These are phyloP conservation scores for Salix brachista DNA, from an alignment of 345 rosid genomes.

Conservation along the genomic window DNA sequence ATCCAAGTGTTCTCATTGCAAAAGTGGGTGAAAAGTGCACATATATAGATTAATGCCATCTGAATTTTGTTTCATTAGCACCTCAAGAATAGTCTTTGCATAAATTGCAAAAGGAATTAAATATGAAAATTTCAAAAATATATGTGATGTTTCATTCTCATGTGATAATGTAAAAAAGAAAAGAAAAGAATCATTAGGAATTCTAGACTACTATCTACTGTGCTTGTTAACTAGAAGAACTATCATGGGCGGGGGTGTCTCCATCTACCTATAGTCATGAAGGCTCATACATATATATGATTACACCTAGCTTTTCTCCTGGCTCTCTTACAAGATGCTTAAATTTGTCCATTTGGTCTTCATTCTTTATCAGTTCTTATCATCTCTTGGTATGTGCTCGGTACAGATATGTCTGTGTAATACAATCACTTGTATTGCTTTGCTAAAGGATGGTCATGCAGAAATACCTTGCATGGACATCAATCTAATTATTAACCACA, in stretches of 20 bases:
- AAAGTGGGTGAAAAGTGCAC: background rate
- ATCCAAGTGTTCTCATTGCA: background rate
- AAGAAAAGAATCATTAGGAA: background rate
- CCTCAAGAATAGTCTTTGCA: background rate
- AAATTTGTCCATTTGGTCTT: background rate
- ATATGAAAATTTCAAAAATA: constrained; percentile 2
- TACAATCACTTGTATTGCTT: background rate
- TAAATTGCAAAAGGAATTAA: background rate
- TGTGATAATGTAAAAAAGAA: background rate
- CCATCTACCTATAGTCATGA: background rate
- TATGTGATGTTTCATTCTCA: background rate
- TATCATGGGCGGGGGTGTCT: background rate
- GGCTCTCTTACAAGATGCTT: background rate
- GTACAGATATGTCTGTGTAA: background rate
- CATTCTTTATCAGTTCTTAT: background rate
- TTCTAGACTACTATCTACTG: background rate
- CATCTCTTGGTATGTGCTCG: background rate
- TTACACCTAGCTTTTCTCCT: background rate
- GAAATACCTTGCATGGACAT: background rate
- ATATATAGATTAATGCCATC: background rate
- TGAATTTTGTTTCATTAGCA: background rate
- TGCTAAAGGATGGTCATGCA: background rate
- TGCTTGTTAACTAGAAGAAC: no score
- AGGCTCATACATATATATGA: background rate
- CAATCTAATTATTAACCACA: no score